Evolutionary conservation across 1,284 basidiomycete species (phyloP).

Genomic region (Microbotryum intermedium): DNA sequence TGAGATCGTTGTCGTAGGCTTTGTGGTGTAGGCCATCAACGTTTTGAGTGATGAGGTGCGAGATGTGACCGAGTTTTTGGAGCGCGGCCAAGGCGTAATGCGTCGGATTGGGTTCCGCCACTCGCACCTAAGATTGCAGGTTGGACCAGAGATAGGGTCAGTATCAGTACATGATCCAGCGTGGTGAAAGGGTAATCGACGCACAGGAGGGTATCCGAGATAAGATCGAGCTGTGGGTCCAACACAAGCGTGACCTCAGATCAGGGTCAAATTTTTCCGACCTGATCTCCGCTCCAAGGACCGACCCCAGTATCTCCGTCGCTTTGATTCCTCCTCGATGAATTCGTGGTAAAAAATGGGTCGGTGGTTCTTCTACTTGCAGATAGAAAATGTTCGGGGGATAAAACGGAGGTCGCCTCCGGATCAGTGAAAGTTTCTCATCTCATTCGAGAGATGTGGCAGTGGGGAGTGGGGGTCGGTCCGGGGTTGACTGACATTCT

Average conservation of each 20-base stretch:
- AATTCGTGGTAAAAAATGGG: constrained; percentile 35
- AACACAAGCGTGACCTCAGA: neutral
- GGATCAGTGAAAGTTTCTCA: too few species aligned
- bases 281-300: neutral
- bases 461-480: too few species aligned
- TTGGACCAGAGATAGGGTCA: too few species aligned
- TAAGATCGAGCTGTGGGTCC: constrained; percentile 29
- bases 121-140: constrained; percentile 44
- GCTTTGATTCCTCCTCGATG: constrained; percentile 15
- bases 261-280: neutral
- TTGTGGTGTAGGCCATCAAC: constrained; percentile 54
- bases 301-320: constrained; percentile 15
- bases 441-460: too few species aligned
- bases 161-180: constrained; percentile 30
- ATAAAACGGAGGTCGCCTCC: too few species aligned
- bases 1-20: constrained; percentile 4
- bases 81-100: constrained; percentile 77
- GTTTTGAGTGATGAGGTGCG: constrained; percentile 64
- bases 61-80: constrained; percentile 56
- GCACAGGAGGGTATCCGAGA: constrained; percentile 27
- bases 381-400: too few species aligned
- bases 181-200: too few species aligned
- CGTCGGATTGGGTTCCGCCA: constrained; percentile 71
- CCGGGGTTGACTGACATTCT: constrained; percentile 4
- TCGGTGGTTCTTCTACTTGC: constrained; percentile 26